Base-by-base conservation (phyloP, 1,284 basidiomycete genomes). In the Ceratorhiza oryzae-sativae region DNA sequence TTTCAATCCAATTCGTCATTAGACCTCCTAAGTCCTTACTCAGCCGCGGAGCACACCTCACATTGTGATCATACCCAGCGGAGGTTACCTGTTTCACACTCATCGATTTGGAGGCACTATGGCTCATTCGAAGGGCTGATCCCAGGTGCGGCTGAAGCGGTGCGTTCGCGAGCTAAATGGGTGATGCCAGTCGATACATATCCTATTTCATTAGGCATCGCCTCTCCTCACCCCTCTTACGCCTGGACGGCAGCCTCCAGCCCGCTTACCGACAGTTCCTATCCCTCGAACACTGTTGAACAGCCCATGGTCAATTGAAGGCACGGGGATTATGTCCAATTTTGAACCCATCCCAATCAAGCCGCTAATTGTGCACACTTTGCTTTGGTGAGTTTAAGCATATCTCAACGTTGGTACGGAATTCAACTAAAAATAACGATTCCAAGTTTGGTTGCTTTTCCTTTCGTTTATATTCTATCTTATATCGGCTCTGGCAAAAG, bases 181-280 rank as follows among this genome's bases (percentile, higher is more conserved):
- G n/a, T n/a, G n/a, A n/a, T n/a, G n/a, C n/a, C n/a, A n/a, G n/a
- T n/a, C n/a, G n/a, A n/a, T 12, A 27, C 39, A 34, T n/a, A 18
- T 1, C 32, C 41, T 5, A 49, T 39, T 63, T 20, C 1, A 25
- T 34, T 49, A 70, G 65, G 30, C 53, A 42, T 36, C 55, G 8
- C 53, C 53, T 6, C 27, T 70, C 3, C 25, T 58, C 10, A 34
- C 53, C 5, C 51, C 51, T 10, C 23, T n/a, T 13, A 42, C 36
- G 25, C 41, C 65, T 1, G 48, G 18, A 20, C 65, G 65, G 9
- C 39, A 23, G 13, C 27, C 49, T 20, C 49, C 65, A 39, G 58
- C 65, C 25, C 65, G 42, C 30, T 23, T 70, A 15, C 65, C 65
- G 6, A 70, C 65, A 18, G 65, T 70, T 13, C 65, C 65, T 27